Base-by-base conservation (phyloP, 495 filamentous ascomycete genomes). In the Aspergillus wentii region DNA sequence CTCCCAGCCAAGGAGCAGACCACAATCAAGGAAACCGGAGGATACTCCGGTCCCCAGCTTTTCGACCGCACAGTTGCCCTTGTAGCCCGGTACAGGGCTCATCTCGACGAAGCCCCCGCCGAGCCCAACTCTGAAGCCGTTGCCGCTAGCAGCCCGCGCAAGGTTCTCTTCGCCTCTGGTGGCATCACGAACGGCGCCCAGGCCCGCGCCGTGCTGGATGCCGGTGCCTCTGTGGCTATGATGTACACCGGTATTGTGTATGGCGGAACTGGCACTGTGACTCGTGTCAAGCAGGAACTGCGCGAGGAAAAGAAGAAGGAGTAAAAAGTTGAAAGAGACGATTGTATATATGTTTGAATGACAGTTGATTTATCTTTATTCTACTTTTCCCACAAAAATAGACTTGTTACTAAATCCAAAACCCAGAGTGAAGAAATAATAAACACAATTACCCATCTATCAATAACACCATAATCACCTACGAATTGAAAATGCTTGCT, bases 141-240 rank as follows among this genome's bases (percentile, higher is more conserved):
- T 17, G 43, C 50, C 16, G 37, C 30, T 19, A 37, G 43, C 11
- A 44, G 22, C 3, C 15, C 40, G 39, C 78, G 74, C 25, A 95
- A 95, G 69, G 80, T 86, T 29, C 83, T 98, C 30, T 96, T 97
- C 58, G 90, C 90, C 9, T 87, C 82, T 0, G 91, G 91, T 1
- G 92, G 92, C 7, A 92, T 98, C 45, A 87, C 80, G 4, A 89
- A 76, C 45, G 92, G 91, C 8, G 69, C 78, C 33, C 82, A 95
- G 64, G 92, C 87, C 5, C 68, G 83, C 4, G 74, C 83, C 61
- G 77, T 85, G 0, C 66, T 94, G 23, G 79, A 89, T 42, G 86
- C 88, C 0, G 92, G 92, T 8, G 91, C 92, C 0, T 88, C 80
- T 37, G 79, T 94, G 0, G 88, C 86, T 1, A 88, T 88, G 83